Conservation (phyloP, 371 early-diverging fungal genomes). For the Mortierella sp. region DNA sequence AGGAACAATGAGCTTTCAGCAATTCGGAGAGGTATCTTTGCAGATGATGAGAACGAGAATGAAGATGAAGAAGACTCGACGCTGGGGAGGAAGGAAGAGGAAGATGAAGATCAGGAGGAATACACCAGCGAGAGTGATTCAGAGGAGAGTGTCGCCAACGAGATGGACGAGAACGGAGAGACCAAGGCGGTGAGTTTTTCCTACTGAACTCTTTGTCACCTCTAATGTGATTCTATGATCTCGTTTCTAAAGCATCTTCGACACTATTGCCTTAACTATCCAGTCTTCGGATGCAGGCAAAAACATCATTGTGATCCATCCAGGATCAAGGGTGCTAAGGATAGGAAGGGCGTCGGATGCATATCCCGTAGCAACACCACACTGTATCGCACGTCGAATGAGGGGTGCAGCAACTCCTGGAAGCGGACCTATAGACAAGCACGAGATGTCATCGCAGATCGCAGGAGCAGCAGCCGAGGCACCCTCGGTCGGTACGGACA, state of each 20-base stretch:
- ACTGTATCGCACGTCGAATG: slow-evolving; percentile 80
- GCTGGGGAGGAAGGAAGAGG: slow-evolving; percentile 6
- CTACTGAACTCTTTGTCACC: neutral
- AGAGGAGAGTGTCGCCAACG: slow-evolving; percentile 37
- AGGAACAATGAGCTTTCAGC: slow-evolving; percentile 28
- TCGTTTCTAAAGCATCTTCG: too few relatives aligned
- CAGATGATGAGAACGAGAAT: slow-evolving; percentile 22
- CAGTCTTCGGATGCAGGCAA: slow-evolving; percentile 44
- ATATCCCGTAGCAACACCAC: slow-evolving; percentile 80
- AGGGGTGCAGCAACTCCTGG: slow-evolving; percentile 2
- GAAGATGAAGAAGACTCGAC: slow-evolving; percentile 11
- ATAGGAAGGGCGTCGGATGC: slow-evolving; percentile 87
- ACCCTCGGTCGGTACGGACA: neutral
- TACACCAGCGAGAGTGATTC: slow-evolving; percentile 46
- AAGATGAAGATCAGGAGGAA: slow-evolving; percentile 28
- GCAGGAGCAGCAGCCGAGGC: neutral
- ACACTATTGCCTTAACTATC: too few relatives aligned
- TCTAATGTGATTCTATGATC: too few relatives aligned
- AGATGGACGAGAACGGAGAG: slow-evolving; percentile 50
- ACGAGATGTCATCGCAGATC: neutral
- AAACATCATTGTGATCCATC: slow-evolving; percentile 83
- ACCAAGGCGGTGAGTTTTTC: slow-evolving; percentile 24
- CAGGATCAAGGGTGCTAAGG: slow-evolving; percentile 85
- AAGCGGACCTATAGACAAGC: neutral
- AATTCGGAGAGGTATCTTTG: slow-evolving; percentile 39